Conservation (phyloP, 2,329 filamentous ascomycete species). For the Trichophyton verrucosum region DNA sequence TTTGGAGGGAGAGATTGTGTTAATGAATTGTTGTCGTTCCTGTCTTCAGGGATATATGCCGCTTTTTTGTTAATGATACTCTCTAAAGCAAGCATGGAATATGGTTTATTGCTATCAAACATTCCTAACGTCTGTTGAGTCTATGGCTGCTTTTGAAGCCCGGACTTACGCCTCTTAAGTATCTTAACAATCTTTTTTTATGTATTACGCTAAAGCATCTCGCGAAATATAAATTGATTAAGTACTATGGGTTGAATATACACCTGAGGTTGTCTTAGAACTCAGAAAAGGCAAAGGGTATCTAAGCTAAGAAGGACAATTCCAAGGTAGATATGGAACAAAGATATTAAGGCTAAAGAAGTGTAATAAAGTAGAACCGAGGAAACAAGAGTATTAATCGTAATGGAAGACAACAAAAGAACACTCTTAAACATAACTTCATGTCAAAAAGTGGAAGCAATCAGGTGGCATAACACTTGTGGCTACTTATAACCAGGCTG, state of each 20-base stretch:
- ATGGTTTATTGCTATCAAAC: neutral
- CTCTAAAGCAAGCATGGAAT: constrained; percentile 1
- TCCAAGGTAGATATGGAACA: neutral
- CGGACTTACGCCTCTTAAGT: neutral
- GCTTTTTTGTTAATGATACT: constrained; percentile 1
- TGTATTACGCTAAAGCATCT: neutral
- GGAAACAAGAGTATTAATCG: neutral
- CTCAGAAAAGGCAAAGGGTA: neutral
- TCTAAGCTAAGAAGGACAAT: neutral
- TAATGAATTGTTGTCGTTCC: neutral
- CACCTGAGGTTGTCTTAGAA: neutral
- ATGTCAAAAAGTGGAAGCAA: neutral
- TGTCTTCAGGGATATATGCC: neutral
- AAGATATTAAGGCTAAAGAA: neutral
- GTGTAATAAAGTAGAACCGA: neutral
- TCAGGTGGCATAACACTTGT: neutral
- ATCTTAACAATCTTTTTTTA: neutral
- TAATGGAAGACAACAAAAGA: too few relatives aligned
- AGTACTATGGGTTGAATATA: neutral
- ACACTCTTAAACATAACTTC: neutral
- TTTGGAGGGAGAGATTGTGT: neutral
- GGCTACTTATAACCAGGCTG: constrained; percentile 9
- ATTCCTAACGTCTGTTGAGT: neutral
- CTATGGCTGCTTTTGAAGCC: neutral
- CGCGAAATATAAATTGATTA: neutral